Percentiles rank a stretch among this genome's conserved stretches.
These are phyloP conservation scores for Globisporangium barbulae DNA, from an alignment of 352 stramenopile species.

Conservation along the genomic window DNA sequence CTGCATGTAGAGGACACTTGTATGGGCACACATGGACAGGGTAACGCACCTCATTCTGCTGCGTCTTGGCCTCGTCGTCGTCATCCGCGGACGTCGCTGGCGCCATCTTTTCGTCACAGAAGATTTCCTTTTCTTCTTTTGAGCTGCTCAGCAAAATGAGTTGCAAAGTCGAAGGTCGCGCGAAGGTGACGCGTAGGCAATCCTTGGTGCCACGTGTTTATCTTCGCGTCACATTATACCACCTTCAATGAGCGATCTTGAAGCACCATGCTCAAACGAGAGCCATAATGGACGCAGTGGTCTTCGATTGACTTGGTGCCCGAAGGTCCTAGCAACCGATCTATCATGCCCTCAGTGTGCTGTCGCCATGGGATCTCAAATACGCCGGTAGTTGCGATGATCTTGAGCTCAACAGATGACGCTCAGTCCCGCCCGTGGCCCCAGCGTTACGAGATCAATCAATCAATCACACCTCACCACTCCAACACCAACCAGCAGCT, in stretches of 20 bases:
- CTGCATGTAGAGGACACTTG: background rate
- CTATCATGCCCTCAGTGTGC: too few relatives aligned
- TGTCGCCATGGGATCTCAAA: too few relatives aligned
- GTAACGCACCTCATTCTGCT: background rate
- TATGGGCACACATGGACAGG: background rate
- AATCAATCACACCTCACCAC: too few relatives aligned
- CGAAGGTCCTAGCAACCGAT: too few relatives aligned
- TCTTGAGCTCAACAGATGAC: too few relatives aligned
- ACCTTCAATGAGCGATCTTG: background rate
- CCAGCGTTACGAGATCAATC: too few relatives aligned
- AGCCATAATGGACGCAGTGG: too few relatives aligned
- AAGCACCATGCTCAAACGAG: background rate
- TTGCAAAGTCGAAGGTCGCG: constrained; percentile 5
- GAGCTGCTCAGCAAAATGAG: background rate
- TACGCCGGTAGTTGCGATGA: too few relatives aligned
- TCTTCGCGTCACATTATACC: background rate
- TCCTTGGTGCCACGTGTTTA: background rate
- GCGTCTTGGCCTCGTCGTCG: constrained; percentile 13
- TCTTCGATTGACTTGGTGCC: too few relatives aligned
- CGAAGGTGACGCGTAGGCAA: constrained; percentile 9
- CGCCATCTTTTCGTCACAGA: constrained; percentile 9
- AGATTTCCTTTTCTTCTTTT: constrained; percentile 4
- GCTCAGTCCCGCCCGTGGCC: too few relatives aligned
- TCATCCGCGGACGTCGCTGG: constrained; percentile 8
- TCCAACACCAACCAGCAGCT: too few relatives aligned